Base-by-base conservation (phyloP, 116 monocot genomes). In the Zostera marina region DNA sequence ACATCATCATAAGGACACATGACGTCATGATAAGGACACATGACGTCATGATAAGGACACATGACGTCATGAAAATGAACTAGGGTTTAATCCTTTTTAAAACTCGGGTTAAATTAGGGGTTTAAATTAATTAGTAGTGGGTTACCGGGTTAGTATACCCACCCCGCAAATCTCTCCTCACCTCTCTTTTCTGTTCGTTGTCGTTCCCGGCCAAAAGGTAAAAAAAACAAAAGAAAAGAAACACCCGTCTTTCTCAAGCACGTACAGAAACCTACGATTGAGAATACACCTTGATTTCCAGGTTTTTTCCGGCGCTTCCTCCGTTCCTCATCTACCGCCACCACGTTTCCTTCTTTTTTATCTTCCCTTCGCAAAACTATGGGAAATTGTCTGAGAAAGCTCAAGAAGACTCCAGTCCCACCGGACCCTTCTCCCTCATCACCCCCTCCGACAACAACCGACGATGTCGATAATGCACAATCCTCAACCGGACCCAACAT, bases 311-410 rank as follows among this genome's bases (percentile, higher is more conserved):
- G 16, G 38, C 56, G 13, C 26, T 24, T 26, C 2, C 40, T 39
- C 42, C 11, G 21, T 39, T n/a, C 40, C 59, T 44, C 21, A 0
- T 14, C 16, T 2, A 19, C 58, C 38, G 19, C 15, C 63, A 11
- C 25, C 52, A 16, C 8, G 3, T 16, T 22, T 8, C 45, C 60
- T 3, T 23, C 20, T 56, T 23, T 39, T 1, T 44, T 17, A 16
- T 6, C 47, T 9, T 12, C 61, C 64, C 32, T 32, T 5, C 32
- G 5, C 32, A 32, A 32, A 32, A 23, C 61, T 47, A 75, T 75
- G 75, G 75, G 75, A 8, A 70, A 62, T 20, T 76, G 76, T 62
- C 66, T 54, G 58, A 38, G 26, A 3, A 60, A 60, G 46, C 12
- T 64, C 51, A 42, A 51, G 24, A 53, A 44, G 25, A 42, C 59